Percentiles rank a stretch among this genome's conserved stretches.
Conservation (phyloP, 768 basidiomycete species). For the Hydnomerulius pinastri region DNA sequence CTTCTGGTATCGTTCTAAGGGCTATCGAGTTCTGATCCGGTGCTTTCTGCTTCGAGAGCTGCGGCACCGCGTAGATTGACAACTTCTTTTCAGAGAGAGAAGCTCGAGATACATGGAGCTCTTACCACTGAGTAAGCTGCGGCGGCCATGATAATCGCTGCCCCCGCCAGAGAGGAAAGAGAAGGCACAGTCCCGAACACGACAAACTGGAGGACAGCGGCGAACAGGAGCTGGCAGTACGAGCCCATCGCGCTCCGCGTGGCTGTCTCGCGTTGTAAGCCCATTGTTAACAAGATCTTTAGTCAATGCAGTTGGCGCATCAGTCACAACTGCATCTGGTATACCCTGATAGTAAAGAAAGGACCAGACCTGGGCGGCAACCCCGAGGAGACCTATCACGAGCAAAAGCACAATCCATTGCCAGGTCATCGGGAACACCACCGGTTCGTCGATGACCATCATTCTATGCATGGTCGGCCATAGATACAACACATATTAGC, state of each 20-base stretch:
- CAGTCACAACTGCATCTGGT: not conserved
- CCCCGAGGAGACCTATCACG: constrained; percentile 15
- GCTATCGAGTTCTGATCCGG: not conserved
- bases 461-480: constrained; percentile 11
- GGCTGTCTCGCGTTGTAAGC: constrained; percentile 65
- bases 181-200: constrained; percentile 66
- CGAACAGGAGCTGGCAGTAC: constrained; percentile 69
- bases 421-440: constrained; percentile 22
- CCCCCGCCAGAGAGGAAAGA: constrained; percentile 60
- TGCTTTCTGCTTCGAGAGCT: constrained; percentile 7
- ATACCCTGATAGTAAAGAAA: not conserved
- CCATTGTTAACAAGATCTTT: constrained; percentile 59
- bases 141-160: constrained; percentile 55
- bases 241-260: constrained; percentile 62
- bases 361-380: constrained; percentile 18
- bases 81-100: not conserved
- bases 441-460: not conserved
- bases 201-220: constrained; percentile 60
- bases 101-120: not conserved
- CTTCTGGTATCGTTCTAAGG: not conserved
- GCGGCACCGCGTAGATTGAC: not conserved
- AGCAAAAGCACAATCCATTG: constrained; percentile 14
- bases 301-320: no score
- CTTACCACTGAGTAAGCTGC: constrained; percentile 8
- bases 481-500: not conserved